These are phyloP conservation scores for Phanerochaete carnosa DNA, from an alignment of 768 basidiomycete genomes.

Conservation along the genomic window DNA sequence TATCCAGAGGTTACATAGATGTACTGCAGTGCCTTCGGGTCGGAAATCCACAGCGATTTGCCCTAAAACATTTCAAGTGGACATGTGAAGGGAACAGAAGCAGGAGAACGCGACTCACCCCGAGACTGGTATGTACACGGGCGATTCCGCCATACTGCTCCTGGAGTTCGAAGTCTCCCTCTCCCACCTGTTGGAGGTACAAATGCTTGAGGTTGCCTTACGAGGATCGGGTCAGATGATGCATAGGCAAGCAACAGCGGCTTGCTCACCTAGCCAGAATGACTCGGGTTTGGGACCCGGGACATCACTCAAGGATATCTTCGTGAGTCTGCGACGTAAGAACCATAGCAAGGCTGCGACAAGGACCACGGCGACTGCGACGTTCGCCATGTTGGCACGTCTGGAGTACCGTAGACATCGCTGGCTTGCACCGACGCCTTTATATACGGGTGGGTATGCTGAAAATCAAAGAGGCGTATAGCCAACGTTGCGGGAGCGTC, in stretches of 20 bases:
- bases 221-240: not conserved
- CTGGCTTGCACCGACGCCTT: too few species aligned
- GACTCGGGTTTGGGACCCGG: constrained; percentile 8
- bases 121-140: not conserved
- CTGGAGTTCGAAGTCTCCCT: constrained; percentile 5
- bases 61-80: constrained; percentile 32
- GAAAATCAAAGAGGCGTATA: too few species aligned
- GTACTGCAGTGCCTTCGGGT: constrained; percentile 26
- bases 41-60: constrained; percentile 49
- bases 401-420: too few species aligned
- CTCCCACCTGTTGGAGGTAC: not conserved
- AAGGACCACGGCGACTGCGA: not conserved
- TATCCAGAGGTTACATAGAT: constrained; percentile 6
- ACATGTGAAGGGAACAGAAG: too few species aligned
- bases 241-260: not conserved
- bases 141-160: constrained; percentile 5
- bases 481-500: too few species aligned
- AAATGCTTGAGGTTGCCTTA: constrained; percentile 2
- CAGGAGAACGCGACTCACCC: not conserved
- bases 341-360: not conserved
- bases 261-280: constrained; percentile 6
- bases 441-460: too few species aligned
- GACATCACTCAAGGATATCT: not conserved
- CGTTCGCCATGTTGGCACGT: not conserved
- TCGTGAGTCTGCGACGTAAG: not conserved